Percentiles rank a stretch among this genome's conserved stretches.
These are phyloP conservation scores for Musa acuminata DNA, from an alignment of 176 grass and related monocot genomes.

Conservation along the genomic window DNA sequence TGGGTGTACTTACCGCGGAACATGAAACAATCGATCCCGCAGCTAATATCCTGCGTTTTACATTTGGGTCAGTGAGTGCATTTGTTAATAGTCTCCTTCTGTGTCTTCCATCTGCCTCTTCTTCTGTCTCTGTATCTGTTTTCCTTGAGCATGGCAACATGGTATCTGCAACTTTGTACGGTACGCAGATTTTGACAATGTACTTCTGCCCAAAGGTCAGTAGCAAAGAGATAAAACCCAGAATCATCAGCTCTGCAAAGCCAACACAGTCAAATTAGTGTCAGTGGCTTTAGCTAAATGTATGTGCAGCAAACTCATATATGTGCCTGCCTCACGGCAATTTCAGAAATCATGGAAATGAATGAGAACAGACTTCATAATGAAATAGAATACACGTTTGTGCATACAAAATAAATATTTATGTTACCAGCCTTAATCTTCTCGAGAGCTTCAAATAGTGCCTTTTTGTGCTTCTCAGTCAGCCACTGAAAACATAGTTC, in stretches of 20 bases:
- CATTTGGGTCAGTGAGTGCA: not conserved
- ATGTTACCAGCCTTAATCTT: conserved; percentile 6
- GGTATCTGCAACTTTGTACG: conserved; percentile 47
- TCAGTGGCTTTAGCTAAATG: not conserved
- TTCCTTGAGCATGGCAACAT: conserved; percentile 59
- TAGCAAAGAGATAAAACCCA: conserved; percentile 87
- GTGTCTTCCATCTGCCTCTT: not conserved
- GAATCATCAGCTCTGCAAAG: conserved; percentile 70
- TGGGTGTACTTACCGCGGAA: not conserved
- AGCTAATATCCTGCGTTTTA: conserved; percentile 4
- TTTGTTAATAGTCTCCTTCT: not conserved
- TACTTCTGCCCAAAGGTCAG: conserved; percentile 84
- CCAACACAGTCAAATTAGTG: not conserved
- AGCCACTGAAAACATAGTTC: not conserved
- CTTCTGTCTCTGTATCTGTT: not conserved
- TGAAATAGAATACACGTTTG: not conserved
- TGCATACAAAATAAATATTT: not conserved
- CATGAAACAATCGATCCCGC: not conserved
- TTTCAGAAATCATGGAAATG: too few relatives aligned
- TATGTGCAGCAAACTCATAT: not conserved
- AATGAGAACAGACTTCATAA: too few relatives aligned
- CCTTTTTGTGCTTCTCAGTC: conserved; percentile 6
- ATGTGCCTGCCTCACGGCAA: too few relatives aligned
- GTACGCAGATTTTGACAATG: conserved; percentile 77
- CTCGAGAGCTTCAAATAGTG: conserved; percentile 1